Conservation (phyloP, 1,139 yeast species). For the Yamadazyma oceani region DNA sequence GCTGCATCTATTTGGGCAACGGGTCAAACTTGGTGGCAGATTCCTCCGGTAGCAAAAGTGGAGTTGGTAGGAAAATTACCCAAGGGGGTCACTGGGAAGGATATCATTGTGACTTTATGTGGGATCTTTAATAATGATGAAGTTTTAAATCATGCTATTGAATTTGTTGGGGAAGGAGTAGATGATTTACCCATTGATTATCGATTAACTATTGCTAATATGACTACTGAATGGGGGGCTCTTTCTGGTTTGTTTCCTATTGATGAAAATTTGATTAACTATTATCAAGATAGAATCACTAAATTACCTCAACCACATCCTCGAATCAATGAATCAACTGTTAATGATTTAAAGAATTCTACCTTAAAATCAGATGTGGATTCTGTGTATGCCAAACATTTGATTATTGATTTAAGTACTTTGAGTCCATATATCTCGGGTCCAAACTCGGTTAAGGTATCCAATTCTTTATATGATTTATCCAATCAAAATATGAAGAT, state of each 20-base stretch:
- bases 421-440: constrained; percentile 93
- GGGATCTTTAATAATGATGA: constrained; percentile 95
- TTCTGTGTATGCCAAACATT: constrained; percentile 84
- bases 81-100: constrained; percentile 90
- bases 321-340: constrained; percentile 65
- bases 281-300: constrained; percentile 69
- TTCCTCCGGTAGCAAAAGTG: constrained; percentile 97
- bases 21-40: constrained; percentile 99
- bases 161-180: constrained; percentile 88
- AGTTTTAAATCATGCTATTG: constrained; percentile 96
- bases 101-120: constrained; percentile 93
- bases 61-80: constrained; percentile 82
- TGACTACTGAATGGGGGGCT: constrained; percentile 99
- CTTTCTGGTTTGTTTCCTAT: constrained; percentile 95
- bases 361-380: constrained; percentile 63
- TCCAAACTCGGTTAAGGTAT: constrained; percentile 93
- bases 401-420: constrained; percentile 77
- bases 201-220: constrained; percentile 93
- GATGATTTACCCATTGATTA: constrained; percentile 77
- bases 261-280: constrained; percentile 70
- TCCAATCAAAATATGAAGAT: constrained; percentile 72
- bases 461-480: constrained; percentile 74
- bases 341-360: constrained; percentile 48
- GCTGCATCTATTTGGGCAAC: constrained; percentile 99
- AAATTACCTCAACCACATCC: constrained; percentile 82